Conservation (phyloP, 768 basidiomycete species). For the Calocybe indica region DNA sequence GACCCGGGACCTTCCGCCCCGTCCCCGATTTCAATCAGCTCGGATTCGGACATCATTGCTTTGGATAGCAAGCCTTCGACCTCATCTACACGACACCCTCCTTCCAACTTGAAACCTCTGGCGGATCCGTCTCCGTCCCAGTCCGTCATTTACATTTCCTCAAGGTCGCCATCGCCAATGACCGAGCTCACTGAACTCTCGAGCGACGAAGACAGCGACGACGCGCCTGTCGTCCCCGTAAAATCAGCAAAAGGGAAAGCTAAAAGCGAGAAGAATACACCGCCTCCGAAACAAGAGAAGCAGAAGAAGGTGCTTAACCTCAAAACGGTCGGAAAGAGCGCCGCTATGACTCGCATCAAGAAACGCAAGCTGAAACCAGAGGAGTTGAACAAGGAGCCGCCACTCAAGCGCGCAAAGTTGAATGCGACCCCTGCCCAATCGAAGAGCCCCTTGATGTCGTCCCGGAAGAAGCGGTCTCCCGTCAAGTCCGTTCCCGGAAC, state of each 20-base stretch:
- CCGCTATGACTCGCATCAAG: constrained; percentile 25
- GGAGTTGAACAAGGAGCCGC: constrained; percentile 17
- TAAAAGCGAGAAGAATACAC: not conserved
- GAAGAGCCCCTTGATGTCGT: constrained; percentile 7
- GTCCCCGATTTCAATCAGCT: not conserved
- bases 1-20: not conserved
- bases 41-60: not conserved
- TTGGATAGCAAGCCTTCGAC: not conserved
- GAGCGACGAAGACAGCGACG: constrained; percentile 4
- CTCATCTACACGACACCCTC: not conserved
- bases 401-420: constrained; percentile 23
- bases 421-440: constrained; percentile 4
- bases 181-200: constrained; percentile 2
- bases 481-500: not conserved
- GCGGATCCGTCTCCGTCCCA: not conserved
- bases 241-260: constrained; percentile 5
- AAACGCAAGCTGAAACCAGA: constrained; percentile 20
- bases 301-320: constrained; percentile 10
- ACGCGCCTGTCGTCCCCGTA: constrained; percentile 2
- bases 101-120: not conserved
- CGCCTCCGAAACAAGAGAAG: not conserved
- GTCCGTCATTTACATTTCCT: constrained; percentile 8
- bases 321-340: constrained; percentile 13
- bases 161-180: constrained; percentile 11
- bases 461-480: constrained; percentile 4